phyloP scores from a whole-genome alignment of 2,329 filamentous ascomycete genomes.

The Colletotrichum godetiae region DNA sequence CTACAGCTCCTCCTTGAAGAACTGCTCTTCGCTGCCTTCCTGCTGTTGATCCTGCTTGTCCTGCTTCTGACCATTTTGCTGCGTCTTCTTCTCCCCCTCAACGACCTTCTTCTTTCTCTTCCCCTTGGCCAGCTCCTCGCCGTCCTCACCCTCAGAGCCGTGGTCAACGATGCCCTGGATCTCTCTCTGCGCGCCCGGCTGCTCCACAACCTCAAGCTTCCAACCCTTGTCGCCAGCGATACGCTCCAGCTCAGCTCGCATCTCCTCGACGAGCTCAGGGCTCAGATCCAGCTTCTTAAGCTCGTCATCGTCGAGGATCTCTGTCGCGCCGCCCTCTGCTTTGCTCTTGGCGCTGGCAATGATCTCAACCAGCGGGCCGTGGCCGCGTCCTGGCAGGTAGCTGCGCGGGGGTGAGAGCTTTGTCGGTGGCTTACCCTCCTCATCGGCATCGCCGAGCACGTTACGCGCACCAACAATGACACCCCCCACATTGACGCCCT shows the following conservation, averaged over 20 bases:
- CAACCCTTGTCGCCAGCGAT: conserved; percentile 79
- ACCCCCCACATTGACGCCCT: conserved; percentile 60
- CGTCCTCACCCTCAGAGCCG: conserved; percentile 49
- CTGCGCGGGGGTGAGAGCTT: conserved; percentile 58
- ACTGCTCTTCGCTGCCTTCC: conserved; percentile 61
- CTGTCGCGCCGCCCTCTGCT: conserved; percentile 70
- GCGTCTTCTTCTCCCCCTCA: conserved; percentile 34
- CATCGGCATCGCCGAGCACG: conserved; percentile 57
- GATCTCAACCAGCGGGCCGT: conserved; percentile 48
- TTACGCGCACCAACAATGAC: conserved; percentile 63
- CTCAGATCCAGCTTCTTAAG: conserved; percentile 76
- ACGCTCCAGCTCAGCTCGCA: conserved; percentile 76
- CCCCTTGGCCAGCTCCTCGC: neutral
- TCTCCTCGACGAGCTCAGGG: conserved; percentile 73
- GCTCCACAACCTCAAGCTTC: conserved; percentile 84
- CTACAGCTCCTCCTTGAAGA: conserved; percentile 65
- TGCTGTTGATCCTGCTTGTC: conserved; percentile 57
- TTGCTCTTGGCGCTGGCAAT: conserved; percentile 58
- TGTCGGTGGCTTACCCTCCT: conserved; percentile 59
- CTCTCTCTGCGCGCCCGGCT: conserved; percentile 69
- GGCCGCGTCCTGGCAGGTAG: conserved; percentile 45
- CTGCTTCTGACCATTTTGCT: conserved; percentile 44
- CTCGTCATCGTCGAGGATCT: conserved; percentile 72
- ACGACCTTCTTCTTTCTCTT: conserved; percentile 23
- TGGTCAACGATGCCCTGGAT: conserved; percentile 78